These are phyloP conservation scores for Sporisorium graminicola DNA, from an alignment of 1,284 basidiomycete genomes.

Conservation along the genomic window DNA sequence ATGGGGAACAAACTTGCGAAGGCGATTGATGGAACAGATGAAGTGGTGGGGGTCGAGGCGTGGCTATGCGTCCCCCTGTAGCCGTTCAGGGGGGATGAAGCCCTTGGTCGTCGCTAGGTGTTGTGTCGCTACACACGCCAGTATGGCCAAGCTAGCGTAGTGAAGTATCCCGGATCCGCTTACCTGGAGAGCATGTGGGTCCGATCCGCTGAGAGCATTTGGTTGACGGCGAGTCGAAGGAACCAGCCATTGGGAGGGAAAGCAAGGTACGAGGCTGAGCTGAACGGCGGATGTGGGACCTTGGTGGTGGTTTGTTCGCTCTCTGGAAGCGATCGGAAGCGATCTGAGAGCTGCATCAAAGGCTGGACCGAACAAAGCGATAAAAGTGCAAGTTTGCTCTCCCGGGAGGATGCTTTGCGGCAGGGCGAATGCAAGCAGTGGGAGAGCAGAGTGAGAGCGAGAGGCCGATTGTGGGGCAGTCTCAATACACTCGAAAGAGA, in stretches of 20 bases:
- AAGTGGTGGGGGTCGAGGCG: slow-evolving; percentile 5
- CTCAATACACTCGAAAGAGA: neutral
- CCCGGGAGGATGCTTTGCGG: neutral
- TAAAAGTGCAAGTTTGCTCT: neutral
- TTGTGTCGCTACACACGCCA: neutral
- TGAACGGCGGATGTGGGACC: neutral
- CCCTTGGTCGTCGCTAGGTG: neutral
- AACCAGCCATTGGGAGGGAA: neutral
- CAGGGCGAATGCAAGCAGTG: neutral
- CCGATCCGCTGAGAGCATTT: neutral
- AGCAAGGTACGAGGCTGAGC: neutral
- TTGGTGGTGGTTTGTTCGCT: neutral
- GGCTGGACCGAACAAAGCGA: neutral
- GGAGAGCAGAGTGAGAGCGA: neutral
- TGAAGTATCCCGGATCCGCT: neutral
- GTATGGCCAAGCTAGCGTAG: neutral
- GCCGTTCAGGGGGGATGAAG: neutral
- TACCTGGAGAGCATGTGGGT: neutral
- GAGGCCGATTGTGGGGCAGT: neutral
- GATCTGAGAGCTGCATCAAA: neutral
- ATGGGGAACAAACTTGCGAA: neutral
- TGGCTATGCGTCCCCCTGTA: neutral
- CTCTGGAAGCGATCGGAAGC: neutral
- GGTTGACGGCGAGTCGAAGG: neutral
- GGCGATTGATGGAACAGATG: neutral